These are phyloP conservation scores for Jimgerdemannia lactiflua DNA, from an alignment of 192 early-diverging fungal genomes.

Conservation along the genomic window DNA sequence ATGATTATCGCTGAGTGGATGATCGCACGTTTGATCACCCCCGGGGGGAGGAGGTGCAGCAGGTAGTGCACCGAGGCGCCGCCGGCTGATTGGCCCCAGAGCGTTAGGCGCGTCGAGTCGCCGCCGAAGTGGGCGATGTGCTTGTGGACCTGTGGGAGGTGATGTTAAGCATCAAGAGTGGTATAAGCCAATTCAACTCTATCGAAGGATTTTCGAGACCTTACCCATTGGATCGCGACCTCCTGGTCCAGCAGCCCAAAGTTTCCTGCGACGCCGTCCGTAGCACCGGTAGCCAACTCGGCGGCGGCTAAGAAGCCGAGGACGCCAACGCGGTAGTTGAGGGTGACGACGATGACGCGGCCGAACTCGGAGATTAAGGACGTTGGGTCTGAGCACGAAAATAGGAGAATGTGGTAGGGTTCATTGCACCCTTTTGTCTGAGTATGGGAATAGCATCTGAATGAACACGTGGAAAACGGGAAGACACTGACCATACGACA, in stretches of 20 bases:
- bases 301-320: constrained; percentile 30
- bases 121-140: constrained; percentile 56
- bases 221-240: constrained; percentile 47
- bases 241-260: constrained; percentile 51
- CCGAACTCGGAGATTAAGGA: neutral
- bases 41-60: constrained; percentile 7
- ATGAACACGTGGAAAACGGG: no score
- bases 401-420: no score
- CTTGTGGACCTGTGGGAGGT: constrained; percentile 38
- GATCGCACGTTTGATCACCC: no score
- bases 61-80: constrained; percentile 37
- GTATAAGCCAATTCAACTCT: no score
- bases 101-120: constrained; percentile 45
- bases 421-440: no score
- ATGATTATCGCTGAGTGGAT: no score
- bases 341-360: constrained; percentile 28
- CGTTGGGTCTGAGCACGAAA: no score
- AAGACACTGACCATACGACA: no score
- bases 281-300: constrained; percentile 1
- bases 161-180: no score
- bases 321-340: constrained; percentile 36
- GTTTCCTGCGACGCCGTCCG: constrained; percentile 26
- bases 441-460: no score
- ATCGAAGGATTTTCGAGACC: no score
- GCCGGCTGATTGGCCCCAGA: constrained; percentile 53